Conservation (phyloP, 768 basidiomycete genomes). For the Leccinum barrowsii region DNA sequence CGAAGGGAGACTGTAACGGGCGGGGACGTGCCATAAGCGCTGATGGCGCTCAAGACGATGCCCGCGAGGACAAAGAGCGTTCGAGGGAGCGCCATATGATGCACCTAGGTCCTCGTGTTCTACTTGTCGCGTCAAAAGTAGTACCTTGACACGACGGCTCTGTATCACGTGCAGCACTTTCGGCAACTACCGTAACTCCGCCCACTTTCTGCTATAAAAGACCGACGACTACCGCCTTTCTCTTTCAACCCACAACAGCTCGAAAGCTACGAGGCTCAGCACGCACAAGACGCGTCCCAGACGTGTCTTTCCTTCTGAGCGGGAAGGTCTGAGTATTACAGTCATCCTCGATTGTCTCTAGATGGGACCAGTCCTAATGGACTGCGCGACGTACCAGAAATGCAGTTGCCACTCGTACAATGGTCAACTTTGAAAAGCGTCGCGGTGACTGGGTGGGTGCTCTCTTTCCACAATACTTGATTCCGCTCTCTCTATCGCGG, state of each 20-base stretch:
- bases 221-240: background rate
- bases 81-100: constrained; percentile 8
- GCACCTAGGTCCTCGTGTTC: background rate
- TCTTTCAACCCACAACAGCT: constrained; percentile 18
- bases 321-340: constrained; percentile 33
- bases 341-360: constrained; percentile 31
- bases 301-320: constrained; percentile 27
- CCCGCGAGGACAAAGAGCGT: constrained; percentile 17
- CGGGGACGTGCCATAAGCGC: constrained; percentile 23
- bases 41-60: constrained; percentile 13
- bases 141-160: constrained; percentile 17
- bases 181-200: constrained; percentile 23
- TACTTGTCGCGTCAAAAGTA: constrained; percentile 2
- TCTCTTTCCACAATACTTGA: background rate
- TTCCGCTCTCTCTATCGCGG: constrained; percentile 22
- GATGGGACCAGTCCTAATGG: constrained; percentile 25
- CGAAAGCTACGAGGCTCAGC: constrained; percentile 30
- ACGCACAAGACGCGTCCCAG: constrained; percentile 21
- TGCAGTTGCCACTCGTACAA: constrained; percentile 13
- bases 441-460: constrained; percentile 26
- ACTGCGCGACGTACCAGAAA: constrained; percentile 31
- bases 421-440: constrained; percentile 27
- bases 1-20: constrained; percentile 29
- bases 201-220: constrained; percentile 7
- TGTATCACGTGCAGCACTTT: constrained; percentile 14